Evolutionary conservation across 2,329 filamentous ascomycete genomes (phyloP), one percentile per base, ranked within the genome.

Genomic region (Talaromyces amestolkiae): DNA sequence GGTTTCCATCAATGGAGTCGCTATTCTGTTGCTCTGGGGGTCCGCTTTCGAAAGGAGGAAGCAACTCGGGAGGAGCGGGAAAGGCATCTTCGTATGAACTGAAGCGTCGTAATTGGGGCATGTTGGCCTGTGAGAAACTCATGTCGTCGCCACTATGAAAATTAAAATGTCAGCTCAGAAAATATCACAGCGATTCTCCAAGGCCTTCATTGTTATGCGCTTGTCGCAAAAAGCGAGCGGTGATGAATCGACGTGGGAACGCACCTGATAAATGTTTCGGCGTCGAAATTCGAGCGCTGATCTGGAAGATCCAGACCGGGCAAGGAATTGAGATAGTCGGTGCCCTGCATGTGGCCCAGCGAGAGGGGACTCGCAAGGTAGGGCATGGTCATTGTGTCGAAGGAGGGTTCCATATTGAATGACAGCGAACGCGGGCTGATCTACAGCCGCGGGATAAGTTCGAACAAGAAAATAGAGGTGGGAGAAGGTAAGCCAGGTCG

Each of bases 1-100:
- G 85, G 74, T 88, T 87, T 70, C 85, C 85, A 66, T 89, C 86
- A 72, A 88, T 86, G 43, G 84, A 86, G 85, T 82, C 47, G 81
- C 77, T 68, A 33, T 59, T 63, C 54, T 66, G 65, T 61, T 66
- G 65, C 59, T 86, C 82, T 61, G 77, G 77, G 15, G 77, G 75
- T 22, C 72, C 69, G 43, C 75, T 73, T 51, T 82, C 80, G 65
- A 81, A 82, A 10, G 78, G 76, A 24, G 79, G 68, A 15, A 62
- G 39, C 56, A 80, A 75, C 17, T 62, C 60, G 13, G 65, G 56
- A 17, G 78, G 78, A 24, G 64, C 39, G 7, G 64, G 64, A 69
- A 87, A 86, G 0, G 85, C 79, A 41, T 84, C 82, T 24, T 82
- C 80, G 64, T 78, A 78, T n/a, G 76, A 77, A 24, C 83, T 77